These are phyloP conservation scores for Citrus mangshanensis DNA, from an alignment of 345 rosid species.

Conservation along the genomic window DNA sequence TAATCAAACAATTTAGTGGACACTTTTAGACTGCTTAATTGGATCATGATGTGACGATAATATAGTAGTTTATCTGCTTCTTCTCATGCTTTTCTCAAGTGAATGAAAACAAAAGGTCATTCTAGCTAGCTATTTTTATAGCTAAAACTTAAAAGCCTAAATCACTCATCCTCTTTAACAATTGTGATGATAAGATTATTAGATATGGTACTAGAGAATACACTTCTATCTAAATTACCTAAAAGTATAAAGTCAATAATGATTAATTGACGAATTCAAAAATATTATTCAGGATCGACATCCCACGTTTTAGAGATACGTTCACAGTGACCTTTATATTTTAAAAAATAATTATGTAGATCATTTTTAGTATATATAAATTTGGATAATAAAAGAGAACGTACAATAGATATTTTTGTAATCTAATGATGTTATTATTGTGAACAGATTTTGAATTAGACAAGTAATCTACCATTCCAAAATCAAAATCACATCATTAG, in stretches of 20 bases:
- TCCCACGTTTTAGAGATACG: too few relatives aligned
- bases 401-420: background rate
- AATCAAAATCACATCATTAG: conserved; percentile 36
- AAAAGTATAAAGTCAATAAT: background rate
- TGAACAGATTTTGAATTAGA: conserved; percentile 19
- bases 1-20: background rate
- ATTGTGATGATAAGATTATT: background rate
- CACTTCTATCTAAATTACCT: background rate
- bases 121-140: background rate
- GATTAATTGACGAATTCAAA: background rate
- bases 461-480: conserved; percentile 30
- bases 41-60: conserved; percentile 3
- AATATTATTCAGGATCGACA: background rate
- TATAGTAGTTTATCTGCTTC: background rate
- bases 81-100: background rate
- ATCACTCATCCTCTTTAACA: background rate
- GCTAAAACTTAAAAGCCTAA: background rate
- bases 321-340: rapidly evolving
- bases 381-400: background rate
- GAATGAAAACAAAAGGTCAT: background rate
- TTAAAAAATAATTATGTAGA: too few relatives aligned
- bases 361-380: background rate
- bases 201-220: background rate
- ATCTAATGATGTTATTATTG: conserved; percentile 2
- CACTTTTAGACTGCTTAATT: background rate